phyloP scores from a whole-genome alignment of 805 yeast genomes.

The Teunomyces lycoperdinae region DNA sequence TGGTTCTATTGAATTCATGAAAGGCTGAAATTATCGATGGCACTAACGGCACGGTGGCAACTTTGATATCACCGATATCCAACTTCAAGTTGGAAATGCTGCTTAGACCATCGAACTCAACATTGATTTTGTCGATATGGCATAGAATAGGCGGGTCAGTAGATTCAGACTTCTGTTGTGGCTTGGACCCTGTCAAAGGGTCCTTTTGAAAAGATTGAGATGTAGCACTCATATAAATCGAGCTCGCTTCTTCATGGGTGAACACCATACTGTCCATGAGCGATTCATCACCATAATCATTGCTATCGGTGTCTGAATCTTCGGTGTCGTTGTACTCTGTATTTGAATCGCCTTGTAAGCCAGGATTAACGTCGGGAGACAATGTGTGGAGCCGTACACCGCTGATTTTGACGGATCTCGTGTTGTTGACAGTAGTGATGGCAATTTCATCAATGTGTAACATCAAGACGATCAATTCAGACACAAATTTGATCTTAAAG shows the following conservation, averaged over 20 bases:
- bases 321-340: not conserved
- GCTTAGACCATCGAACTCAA: conserved; percentile 49
- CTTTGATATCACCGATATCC: conserved; percentile 36
- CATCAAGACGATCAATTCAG: conserved; percentile 42
- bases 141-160: conserved; percentile 19
- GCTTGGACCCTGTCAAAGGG: not conserved
- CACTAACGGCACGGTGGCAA: conserved; percentile 45
- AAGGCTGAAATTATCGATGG: conserved; percentile 36
- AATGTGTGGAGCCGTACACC: conserved; percentile 42
- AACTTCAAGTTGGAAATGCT: conserved; percentile 34
- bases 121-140: conserved; percentile 33
- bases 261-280: conserved; percentile 58
- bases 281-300: conserved; percentile 30
- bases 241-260: conserved; percentile 65
- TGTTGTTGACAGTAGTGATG: conserved; percentile 45
- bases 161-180: not conserved
- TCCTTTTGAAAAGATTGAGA: conserved; percentile 41
- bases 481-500: conserved; percentile 46
- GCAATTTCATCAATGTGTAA: conserved; percentile 27
- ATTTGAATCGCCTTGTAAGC: conserved; percentile 13
- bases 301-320: conserved; percentile 8
- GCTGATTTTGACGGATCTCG: conserved; percentile 36
- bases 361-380: conserved; percentile 38
- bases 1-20: conserved; percentile 34
- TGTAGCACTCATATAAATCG: conserved; percentile 81